A percentile compares a stretch with the other conserved stretches of the same genome.
Conservation (phyloP, 2,329 filamentous ascomycete species). For the Paecilomyces formosus region DNA sequence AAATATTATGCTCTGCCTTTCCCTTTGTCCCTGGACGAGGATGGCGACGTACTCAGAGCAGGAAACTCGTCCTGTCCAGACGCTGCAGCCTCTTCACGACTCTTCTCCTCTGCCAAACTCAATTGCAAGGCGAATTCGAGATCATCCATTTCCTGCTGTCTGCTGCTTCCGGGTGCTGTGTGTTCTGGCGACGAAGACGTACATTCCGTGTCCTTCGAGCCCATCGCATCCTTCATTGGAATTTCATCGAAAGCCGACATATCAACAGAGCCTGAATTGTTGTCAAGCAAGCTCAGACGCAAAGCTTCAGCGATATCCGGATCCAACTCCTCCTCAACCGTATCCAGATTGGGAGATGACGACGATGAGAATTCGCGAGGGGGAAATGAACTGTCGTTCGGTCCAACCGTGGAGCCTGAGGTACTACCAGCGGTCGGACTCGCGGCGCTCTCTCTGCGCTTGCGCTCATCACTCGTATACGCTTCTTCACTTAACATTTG, state of each 20-base stretch:
- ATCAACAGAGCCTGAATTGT: conserved; percentile 14
- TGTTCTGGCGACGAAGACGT: conserved; percentile 11
- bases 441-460: conserved; percentile 34
- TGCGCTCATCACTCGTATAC: conserved; percentile 42
- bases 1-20: conserved; percentile 21
- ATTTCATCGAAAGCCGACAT: conserved; percentile 16
- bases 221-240: conserved; percentile 29
- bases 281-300: conserved; percentile 42
- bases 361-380: conserved; percentile 25
- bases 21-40: conserved; percentile 22
- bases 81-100: conserved; percentile 22
- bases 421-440: conserved; percentile 34
- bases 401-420: conserved; percentile 27
- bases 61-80: conserved; percentile 26
- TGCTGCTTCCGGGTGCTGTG: conserved; percentile 24
- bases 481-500: conserved; percentile 55
- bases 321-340: conserved; percentile 44
- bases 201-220: conserved; percentile 9
- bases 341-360: conserved; percentile 27
- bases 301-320: conserved; percentile 58
- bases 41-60: conserved; percentile 12
- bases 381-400: conserved; percentile 20
- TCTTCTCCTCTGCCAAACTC: conserved; percentile 54
- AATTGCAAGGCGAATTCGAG: conserved; percentile 56
- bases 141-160: conserved; percentile 47